These are phyloP conservation scores for Macrolepiota dolichaula DNA, from an alignment of 768 basidiomycete genomes.

Conservation along the genomic window DNA sequence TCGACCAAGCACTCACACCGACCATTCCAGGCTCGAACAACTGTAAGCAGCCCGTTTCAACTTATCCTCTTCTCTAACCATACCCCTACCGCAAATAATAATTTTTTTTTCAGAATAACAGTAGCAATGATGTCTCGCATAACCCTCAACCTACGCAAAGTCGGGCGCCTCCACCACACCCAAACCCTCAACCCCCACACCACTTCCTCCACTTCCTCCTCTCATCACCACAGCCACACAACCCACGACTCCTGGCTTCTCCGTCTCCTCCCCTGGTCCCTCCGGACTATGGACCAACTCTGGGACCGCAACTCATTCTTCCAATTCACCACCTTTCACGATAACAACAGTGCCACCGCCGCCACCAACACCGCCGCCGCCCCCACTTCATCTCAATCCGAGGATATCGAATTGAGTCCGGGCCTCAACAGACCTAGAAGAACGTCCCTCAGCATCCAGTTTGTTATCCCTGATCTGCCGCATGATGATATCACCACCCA, in stretches of 20 bases:
- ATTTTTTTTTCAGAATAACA: slow-evolving; percentile 22
- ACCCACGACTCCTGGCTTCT: not conserved
- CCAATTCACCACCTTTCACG: not conserved
- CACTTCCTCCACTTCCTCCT: not conserved
- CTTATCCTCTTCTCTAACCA: no score
- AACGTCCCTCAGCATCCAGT: not conserved
- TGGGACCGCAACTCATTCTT: not conserved
- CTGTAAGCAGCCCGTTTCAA: no score
- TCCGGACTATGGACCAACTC: not conserved
- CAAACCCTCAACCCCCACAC: not conserved
- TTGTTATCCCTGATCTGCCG: not conserved
- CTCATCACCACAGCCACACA: not conserved
- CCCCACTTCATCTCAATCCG: no score
- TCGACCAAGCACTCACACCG: not conserved
- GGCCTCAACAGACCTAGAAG: not conserved
- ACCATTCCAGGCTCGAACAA: slow-evolving; percentile 29
- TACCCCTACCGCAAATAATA: no score
- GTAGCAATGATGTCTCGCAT: slow-evolving; percentile 68
- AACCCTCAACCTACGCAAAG: slow-evolving; percentile 53
- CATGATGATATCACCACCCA: not conserved
- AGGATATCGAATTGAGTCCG: not conserved
- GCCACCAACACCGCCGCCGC: not conserved
- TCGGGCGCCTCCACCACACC: slow-evolving; percentile 15
- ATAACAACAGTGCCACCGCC: not conserved
- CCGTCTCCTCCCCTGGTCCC: not conserved